Percentiles rank a stretch among this genome's conserved stretches.
These are phyloP conservation scores for Mrakia hoshinonis DNA, from an alignment of 768 basidiomycete genomes.

Conservation along the genomic window DNA sequence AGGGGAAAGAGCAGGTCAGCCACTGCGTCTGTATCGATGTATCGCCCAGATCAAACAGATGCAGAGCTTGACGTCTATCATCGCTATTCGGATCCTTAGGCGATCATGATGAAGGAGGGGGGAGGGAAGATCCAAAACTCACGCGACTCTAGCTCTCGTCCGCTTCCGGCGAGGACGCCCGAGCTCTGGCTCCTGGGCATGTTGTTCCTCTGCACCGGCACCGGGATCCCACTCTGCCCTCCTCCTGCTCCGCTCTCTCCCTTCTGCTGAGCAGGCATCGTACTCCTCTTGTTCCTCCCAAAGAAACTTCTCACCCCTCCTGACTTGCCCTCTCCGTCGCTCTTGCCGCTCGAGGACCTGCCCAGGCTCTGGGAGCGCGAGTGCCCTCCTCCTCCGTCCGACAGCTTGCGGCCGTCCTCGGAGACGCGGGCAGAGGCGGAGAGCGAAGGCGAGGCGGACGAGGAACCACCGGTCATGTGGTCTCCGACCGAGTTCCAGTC, in stretches of 20 bases:
- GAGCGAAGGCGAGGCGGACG: no score
- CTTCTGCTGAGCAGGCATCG: background rate
- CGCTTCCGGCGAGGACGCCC: background rate
- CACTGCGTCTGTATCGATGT: background rate
- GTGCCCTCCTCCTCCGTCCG: no score
- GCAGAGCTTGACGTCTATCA: no score
- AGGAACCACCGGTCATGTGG: background rate
- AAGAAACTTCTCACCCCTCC: background rate
- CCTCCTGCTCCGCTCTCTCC: background rate
- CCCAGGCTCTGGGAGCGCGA: background rate
- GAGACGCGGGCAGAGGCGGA: background rate
- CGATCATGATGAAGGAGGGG: no score
- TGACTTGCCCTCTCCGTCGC: background rate
- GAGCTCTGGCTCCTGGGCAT: conserved; percentile 10
- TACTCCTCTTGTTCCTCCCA: conserved; percentile 6
- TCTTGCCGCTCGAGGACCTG: background rate
- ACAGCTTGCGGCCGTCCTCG: background rate
- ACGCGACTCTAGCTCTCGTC: background rate
- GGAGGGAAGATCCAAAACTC: background rate
- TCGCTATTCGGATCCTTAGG: no score
- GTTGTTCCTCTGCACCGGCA: background rate
- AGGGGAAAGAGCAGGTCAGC: background rate
- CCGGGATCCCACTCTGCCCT: background rate
- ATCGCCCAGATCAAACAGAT: no score
- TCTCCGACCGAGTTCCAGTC: background rate